Base-by-base conservation (phyloP, 2,329 filamentous ascomycete species). In the Calonectria multiphialidica region DNA sequence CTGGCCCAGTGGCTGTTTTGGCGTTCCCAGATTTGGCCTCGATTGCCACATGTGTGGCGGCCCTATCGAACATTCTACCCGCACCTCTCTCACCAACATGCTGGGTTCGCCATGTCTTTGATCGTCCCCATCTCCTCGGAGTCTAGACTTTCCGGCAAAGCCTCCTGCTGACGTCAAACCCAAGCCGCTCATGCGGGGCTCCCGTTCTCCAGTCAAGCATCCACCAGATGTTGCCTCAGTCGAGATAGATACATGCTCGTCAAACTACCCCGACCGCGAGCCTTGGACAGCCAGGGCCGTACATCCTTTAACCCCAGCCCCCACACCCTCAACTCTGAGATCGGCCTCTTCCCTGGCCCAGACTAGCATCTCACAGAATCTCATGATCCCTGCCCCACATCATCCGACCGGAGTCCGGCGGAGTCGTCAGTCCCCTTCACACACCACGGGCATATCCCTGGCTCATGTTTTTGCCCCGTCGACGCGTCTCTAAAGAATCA, bases 361-460 rank as follows among this genome's bases (percentile, higher is more conserved):
- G 67, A 67, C 69, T 71, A 76, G 75, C 70, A 79, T 76, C 76
- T 78, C 57, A 66, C 72, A 71, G 75, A 78, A 75, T 75, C 78
- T 79, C 78, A 79, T 79, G 78, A 79, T 79, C 76, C 78, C 68
- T 76, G 78, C 78, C 78, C 78, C 75, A 78, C 78, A 79, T 78
- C 77, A 78, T 79, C 73, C 78, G 77, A 78, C 76, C 71, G 70
- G 67, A 73, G 28, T 59, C 70, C 44, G 57, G 72, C 69, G 45
- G 72, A 71, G 71, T 74, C 74, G 71, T 75, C 75, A 74, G 77
- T 75, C 73, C 66, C 62, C 57, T 69, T 74, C 59, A 66, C 73
- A 74, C 78, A 76, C 77, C 74, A 71, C 68, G 45, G 68, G 68
- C 61, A 71, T 68, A 61, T 71, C 68, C 66, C 57, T 49, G 66